Base-by-base conservation (phyloP, 192 early-diverging fungal species). In the Backusella tuberculispora region DNA sequence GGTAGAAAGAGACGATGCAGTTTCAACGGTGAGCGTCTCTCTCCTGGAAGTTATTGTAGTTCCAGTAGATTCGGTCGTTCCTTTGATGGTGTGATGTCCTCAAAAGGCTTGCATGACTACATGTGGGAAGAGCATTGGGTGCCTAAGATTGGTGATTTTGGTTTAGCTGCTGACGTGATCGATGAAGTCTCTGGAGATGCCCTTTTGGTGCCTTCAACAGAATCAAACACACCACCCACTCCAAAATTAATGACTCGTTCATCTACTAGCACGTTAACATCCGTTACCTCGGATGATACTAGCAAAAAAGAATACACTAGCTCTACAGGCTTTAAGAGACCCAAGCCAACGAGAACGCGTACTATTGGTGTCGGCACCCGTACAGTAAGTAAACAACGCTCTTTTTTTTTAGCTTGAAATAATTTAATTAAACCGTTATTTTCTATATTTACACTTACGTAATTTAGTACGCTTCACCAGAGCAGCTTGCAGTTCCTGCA, bases 61-160 rank as follows among this genome's bases (percentile, higher is more conserved):
- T 14, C 26, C 12, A 45, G 60, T 44, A 66, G 45, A 37, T 26
- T 64, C 43, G 74, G 50, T 14, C 56, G 78, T 34, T 72, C 72
- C 12, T 73, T 71, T 42, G 63, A 76, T 47, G 73, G 46, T 24
- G 69, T 24, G 10, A 60, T 75, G 17, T 81, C 79, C 0, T 42
- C 78, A 12, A 63, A 69, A 13, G 48, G 47, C 26, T 53, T 67
- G 12, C 68, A 68, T 19, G 50, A 38, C 40, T 77, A 67, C 69
- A 76, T 75, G 5, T 80, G 79, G 29, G 78, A 84, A 15, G 91
- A 90, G 29, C 70, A 66, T 5, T 80, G 85, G 77, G 76, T 88
- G 3, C 84, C 87, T 4, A 98, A 97, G 66, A 95, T 99, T 80
- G 98, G 98, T 5, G 98, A 99, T 76, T 99, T 99, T 87, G 98